These are phyloP conservation scores for Omphalotus olearius DNA, from an alignment of 1,284 basidiomycete species.

Conservation along the genomic window DNA sequence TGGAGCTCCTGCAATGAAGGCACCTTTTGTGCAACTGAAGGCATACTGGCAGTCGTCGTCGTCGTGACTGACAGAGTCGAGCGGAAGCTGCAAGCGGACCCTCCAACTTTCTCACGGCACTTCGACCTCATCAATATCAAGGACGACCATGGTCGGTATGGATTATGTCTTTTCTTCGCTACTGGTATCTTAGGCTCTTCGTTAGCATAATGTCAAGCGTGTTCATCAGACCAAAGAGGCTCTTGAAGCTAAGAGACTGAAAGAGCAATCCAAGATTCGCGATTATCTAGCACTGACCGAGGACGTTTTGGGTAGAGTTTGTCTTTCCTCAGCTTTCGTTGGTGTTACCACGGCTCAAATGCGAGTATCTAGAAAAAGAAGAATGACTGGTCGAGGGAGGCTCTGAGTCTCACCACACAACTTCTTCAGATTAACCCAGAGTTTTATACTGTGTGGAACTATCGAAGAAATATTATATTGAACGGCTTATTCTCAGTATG, in stretches of 20 bases:
- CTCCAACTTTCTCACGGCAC: not conserved
- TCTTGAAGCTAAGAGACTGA: conserved; percentile 58
- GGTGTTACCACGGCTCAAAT: not conserved
- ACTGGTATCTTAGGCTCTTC: not conserved
- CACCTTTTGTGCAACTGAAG: conserved; percentile 42
- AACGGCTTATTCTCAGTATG: conserved; percentile 67
- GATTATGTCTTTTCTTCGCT: not conserved
- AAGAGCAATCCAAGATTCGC: conserved; percentile 71
- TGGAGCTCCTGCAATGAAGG: conserved; percentile 49
- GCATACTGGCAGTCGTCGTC: conserved; percentile 32
- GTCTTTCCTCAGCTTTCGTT: conserved; percentile 18
- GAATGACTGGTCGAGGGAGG: conserved; percentile 61
- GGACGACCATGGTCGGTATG: conserved; percentile 15
- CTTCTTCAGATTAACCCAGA: conserved; percentile 84
- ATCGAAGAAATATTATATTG: conserved; percentile 74
- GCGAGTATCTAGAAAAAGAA: conserved; percentile 53
- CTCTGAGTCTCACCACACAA: conserved; percentile 69
- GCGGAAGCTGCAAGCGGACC: conserved; percentile 4
- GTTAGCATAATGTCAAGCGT: conserved; percentile 76
- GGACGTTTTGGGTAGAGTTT: conserved; percentile 62
- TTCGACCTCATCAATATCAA: not conserved
- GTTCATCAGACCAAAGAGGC: conserved; percentile 60
- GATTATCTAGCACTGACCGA: conserved; percentile 70
- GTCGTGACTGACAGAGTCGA: too few relatives aligned
- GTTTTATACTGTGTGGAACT: conserved; percentile 94